Base-by-base conservation (phyloP, 169 alveolate genomes). In the Fabrea salina region DNA sequence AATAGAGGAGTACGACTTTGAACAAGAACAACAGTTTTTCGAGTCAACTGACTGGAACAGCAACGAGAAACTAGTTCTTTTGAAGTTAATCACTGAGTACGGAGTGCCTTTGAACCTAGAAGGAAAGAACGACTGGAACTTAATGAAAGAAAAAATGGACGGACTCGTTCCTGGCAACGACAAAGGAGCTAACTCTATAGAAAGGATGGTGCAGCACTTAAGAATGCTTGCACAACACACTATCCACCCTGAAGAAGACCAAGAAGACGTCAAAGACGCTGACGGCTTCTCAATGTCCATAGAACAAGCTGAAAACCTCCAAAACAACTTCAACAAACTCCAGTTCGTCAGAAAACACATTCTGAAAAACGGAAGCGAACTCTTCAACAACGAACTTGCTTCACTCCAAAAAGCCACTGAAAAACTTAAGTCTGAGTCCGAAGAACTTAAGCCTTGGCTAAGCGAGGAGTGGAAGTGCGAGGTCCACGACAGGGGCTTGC, bases 41-140 rank as follows among this genome's bases (percentile, higher is more conserved):
- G 86, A 87, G 76, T 72, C 80, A 43, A 84, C 91, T 53, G 96
- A 92, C 37, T 90, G 91, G 80, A 78, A 90, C 3, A 56, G 85
- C 19, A 82, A 70, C 0, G 94, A 94, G 59, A 94, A 94, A 80
- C 80, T 83, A 25, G 59, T 51, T 11, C 41, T 94, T n/a, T 77
- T 88, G 74, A 77, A 82, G 16, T 82, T 86, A 32, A 76, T 94
- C 5, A 72, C 87, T 53, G 89, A 91, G 66, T 83, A 57, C 74
- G 97, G 96, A 43, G 89, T 93, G 4, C 96, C 97, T n/a, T 78
- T 89, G 8, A 84, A 87, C 54, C 58, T 76, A 35, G 95, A 93
- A 57, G 95, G 96, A 0, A 89, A 92, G 82, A 80, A 82, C 53
- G 93, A 93, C 78, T 93, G 92, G 88, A 77, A 37, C 7, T 85